Base-by-base conservation (phyloP, 2,329 filamentous ascomycete species). In the Cadophora luteo-olivacea region DNA sequence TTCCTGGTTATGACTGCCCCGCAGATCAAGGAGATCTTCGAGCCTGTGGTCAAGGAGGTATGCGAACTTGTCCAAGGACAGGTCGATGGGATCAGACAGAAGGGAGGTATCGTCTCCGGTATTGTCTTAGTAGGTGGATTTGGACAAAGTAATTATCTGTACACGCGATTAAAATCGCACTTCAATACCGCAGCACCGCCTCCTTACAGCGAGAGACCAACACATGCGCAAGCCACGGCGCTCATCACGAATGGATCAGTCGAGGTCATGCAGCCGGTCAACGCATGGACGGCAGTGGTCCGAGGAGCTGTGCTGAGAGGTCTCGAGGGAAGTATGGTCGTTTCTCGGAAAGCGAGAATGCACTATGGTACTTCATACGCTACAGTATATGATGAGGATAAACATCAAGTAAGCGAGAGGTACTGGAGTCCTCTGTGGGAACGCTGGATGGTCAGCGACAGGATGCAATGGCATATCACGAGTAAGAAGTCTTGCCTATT, bases 401-500 rank as follows among this genome's bases (percentile, higher is more conserved):
- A 90, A 77, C 92, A 95, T 78, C 87, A 87, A 3, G 87, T 92
- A 6, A 86, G 84, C 54, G 92, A 94, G 78, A 82, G 91, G 62
- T 94, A 94, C 76, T 94, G 91, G 91, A 91, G 88, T 72, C 91
- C 91, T 6, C 78, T 94, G 29, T 93, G 91, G 91, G 91, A 94
- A 80, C 81, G 91, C 61, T 94, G 91, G 91, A 94, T 93, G 91
- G 91, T 94, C 7, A 89, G 86, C 57, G 91, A 94, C 78, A 85
- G 92, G 60, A 94, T 95, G 91, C 91, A 93, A 80, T 94, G 92
- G 92, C 91, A 94, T 79, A 92, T 94, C 77, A 87, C 89, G 70
- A 93, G 90, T 80, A 70, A 61, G 71, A 66, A 55, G 19, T 32
- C 62, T 61, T 67, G 25, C 55, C 5, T 8, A 1, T 38, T 25